Evolutionary conservation across 2,329 filamentous ascomycete species (phyloP).

Genomic region (Colletotrichum sp.): DNA sequence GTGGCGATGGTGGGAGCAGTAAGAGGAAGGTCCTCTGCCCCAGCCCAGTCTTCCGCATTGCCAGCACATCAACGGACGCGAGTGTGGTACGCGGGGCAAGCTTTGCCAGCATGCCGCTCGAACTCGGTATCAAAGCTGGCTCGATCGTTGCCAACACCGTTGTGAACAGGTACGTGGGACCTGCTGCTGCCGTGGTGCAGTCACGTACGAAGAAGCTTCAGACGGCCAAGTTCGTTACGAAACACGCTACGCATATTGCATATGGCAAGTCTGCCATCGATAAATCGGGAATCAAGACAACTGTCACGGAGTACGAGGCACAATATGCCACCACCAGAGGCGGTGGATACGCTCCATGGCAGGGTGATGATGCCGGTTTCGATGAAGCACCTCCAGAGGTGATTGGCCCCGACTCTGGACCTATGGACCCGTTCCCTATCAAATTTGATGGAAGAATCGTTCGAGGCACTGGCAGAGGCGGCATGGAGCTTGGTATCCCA

Average conservation of each 20-base stretch:
- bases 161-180: constrained; percentile 47
- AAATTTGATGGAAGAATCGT: constrained; percentile 54
- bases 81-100: constrained; percentile 70
- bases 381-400: constrained; percentile 37
- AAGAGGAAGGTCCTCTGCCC: constrained; percentile 66
- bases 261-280: constrained; percentile 31
- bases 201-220: constrained; percentile 39
- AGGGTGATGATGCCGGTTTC: constrained; percentile 30
- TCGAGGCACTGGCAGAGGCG: constrained; percentile 46
- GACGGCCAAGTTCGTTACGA: not conserved
- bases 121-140: constrained; percentile 65
- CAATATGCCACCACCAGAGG: constrained; percentile 38
- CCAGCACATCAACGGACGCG: constrained; percentile 66
- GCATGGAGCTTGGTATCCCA: constrained; percentile 49
- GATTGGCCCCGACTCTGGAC: constrained; percentile 56
- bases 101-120: constrained; percentile 67
- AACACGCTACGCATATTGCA: not conserved
- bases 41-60: constrained; percentile 72
- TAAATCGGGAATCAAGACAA: constrained; percentile 31
- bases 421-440: constrained; percentile 58
- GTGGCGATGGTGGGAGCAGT: constrained; percentile 11
- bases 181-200: constrained; percentile 41
- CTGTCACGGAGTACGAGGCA: constrained; percentile 38
- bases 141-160: constrained; percentile 52
- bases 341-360: constrained; percentile 39